Evolutionary conservation across 208 protist species (phyloP), one percentile per base, ranked within the genome.

Genomic region (Acanthamoeba sp.): DNA sequence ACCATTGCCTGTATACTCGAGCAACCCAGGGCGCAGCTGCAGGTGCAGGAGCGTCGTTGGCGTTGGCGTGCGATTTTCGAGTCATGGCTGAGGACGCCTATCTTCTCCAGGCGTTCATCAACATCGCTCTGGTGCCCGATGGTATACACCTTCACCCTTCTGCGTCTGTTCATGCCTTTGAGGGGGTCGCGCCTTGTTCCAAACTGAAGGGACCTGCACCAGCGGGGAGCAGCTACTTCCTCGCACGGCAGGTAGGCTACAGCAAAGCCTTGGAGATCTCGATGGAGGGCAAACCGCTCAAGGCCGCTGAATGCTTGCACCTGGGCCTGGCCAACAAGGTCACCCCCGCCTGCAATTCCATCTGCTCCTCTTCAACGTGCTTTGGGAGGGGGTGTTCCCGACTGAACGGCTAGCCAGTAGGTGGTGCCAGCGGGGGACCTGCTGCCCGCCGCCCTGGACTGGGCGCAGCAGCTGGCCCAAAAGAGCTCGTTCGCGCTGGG

Each of bases 1-100:
- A n/a, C n/a, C n/a, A n/a, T n/a, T n/a, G n/a, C n/a, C n/a, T n/a
- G n/a, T n/a, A n/a, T n/a, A n/a, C n/a, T n/a, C n/a, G n/a, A n/a
- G n/a, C n/a, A n/a, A n/a, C n/a, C n/a, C n/a, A n/a, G n/a, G n/a
- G 62, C 29, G 62, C 62, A 29, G 62, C 62, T 10, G 62, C 62
- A 10, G 62, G 62, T 7, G 62, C 62, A 22, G 62, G 62, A 7
- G 62, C 62, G 62, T 71, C 62, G 62, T 22, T 71, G 20, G 62
- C 62, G 29, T 22, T 71, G 62, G 62, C 62, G 20, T 71, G 62
- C 62, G 62, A 71, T 27, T 71, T 71, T 10, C 20, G 62, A 7
- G 62, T 71, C 29, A 71, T 71, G 62, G 62, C 62, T 7, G 62
- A 71, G 7, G 62, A 71, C 62, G 62, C 62, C 62, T 71, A 71